Conservation (phyloP, 1,139 yeast species). For the Yamadazyma sp. region DNA sequence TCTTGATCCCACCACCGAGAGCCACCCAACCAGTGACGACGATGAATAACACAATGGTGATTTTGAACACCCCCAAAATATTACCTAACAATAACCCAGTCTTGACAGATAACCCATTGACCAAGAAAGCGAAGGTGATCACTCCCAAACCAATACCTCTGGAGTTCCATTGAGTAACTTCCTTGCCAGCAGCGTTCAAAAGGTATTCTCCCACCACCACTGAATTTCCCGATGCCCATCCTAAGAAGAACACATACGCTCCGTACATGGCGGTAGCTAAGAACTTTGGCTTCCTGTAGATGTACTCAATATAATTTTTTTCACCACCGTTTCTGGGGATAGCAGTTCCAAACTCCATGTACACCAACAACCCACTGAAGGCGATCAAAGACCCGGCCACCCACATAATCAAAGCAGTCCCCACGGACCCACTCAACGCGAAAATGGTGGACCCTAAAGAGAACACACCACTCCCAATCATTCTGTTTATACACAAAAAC, state of each 20-base stretch:
- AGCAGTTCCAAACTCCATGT: conserved; percentile 83
- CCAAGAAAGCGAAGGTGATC: conserved; percentile 66
- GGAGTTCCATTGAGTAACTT: conserved; percentile 71
- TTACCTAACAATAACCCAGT: conserved; percentile 70
- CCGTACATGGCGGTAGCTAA: conserved; percentile 76
- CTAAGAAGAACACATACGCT: conserved; percentile 70
- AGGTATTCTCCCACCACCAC: conserved; percentile 50
- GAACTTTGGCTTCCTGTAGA: conserved; percentile 67
- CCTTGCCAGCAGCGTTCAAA: conserved; percentile 69
- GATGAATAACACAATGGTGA: conserved; percentile 65
- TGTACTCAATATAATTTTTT: conserved; percentile 76
- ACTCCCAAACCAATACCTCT: conserved; percentile 76
- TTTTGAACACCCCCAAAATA: conserved; percentile 67
- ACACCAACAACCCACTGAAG: conserved; percentile 70
- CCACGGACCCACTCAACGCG: conserved; percentile 70
- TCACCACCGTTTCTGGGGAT: conserved; percentile 89
- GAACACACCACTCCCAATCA: conserved; percentile 88
- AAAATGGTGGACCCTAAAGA: conserved; percentile 82
- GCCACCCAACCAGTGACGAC: conserved; percentile 83
- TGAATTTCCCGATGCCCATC: conserved; percentile 83
- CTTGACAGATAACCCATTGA: conserved; percentile 63
- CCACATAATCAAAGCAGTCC: conserved; percentile 74
- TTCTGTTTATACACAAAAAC: conserved; percentile 71
- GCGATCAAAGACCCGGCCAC: conserved; percentile 75
- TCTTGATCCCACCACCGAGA: conserved; percentile 64